These are phyloP conservation scores for Chaetomidium leptoderma DNA, from an alignment of 495 filamentous ascomycete genomes.

Conservation along the genomic window DNA sequence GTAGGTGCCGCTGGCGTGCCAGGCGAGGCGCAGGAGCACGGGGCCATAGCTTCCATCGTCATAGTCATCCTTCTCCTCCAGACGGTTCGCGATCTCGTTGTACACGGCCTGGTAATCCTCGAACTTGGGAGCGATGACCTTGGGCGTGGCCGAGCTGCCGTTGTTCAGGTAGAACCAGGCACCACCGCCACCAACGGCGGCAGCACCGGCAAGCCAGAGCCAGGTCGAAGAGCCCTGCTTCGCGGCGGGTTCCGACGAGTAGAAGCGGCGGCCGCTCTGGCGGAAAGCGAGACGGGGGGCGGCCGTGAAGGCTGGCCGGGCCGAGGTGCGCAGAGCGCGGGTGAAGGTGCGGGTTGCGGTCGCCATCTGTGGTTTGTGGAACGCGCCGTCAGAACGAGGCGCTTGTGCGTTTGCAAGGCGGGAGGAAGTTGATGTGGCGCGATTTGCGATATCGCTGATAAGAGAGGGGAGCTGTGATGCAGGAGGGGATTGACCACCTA, in stretches of 20 bases:
- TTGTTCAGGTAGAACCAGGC: conserved; percentile 63
- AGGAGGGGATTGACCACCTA: conserved; percentile 27
- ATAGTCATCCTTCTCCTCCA: conserved; percentile 90
- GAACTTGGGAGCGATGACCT: conserved; percentile 66
- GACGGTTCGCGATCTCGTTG: conserved; percentile 69
- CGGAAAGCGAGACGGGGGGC: conserved; percentile 58
- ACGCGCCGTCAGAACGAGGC: conserved; percentile 2
- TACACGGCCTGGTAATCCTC: conserved; percentile 96
- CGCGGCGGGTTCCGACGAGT: conserved; percentile 63
- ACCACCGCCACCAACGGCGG: conserved; percentile 59
- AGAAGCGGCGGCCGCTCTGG: conserved; percentile 64
- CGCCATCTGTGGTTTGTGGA: conserved; percentile 39
- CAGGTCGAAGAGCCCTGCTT: conserved; percentile 48
- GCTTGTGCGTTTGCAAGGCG: conserved; percentile 18
- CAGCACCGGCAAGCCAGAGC: conserved; percentile 45
- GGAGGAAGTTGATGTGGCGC: conserved; percentile 1
- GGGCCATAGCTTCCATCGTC: conserved; percentile 96
- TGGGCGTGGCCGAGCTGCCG: conserved; percentile 43
- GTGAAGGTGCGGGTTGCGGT: conserved; percentile 48
- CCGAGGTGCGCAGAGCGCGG: conserved; percentile 55
- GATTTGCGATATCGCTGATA: conserved; percentile 3
- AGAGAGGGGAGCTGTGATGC: neutral
- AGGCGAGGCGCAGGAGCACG: conserved; percentile 77
- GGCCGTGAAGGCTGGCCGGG: conserved; percentile 45
- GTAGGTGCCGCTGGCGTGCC: conserved; percentile 85